Evolutionary conservation across 73 alveolate species (phyloP).

Genomic region (Uronychia setigera): DNA sequence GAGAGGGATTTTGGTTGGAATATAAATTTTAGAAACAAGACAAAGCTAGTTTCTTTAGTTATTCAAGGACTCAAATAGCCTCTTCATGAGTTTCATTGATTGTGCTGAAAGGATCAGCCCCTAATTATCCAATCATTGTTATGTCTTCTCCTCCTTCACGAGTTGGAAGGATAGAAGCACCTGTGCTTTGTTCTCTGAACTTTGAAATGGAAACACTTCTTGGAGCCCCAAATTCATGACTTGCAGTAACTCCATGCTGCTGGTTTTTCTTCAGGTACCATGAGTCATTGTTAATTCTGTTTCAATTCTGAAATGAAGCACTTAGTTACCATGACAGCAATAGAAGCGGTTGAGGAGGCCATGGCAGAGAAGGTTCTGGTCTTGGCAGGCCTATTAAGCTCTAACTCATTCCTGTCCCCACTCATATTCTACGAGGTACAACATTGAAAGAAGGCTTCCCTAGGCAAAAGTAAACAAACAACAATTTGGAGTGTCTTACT

Average conservation of each 20-base stretch:
- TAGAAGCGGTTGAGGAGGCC: background rate
- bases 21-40: background rate
- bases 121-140: background rate
- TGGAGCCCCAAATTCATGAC: background rate
- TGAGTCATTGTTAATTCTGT: background rate
- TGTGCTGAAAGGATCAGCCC: background rate
- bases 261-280: background rate
- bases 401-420: background rate
- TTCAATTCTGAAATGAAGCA: background rate
- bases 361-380: background rate
- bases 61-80: background rate
- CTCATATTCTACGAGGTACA: too few species aligned
- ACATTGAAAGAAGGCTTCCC: too few species aligned
- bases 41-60: background rate
- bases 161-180: background rate
- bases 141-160: background rate
- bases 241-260: background rate
- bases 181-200: background rate
- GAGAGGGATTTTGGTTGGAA: background rate
- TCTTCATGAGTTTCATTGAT: background rate
- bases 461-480: too few species aligned
- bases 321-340: background rate
- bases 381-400: background rate
- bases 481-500: too few species aligned
- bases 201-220: background rate